These are phyloP conservation scores for Solanum sitiens DNA, from an alignment of 257 asterid genomes.

Conservation along the genomic window DNA sequence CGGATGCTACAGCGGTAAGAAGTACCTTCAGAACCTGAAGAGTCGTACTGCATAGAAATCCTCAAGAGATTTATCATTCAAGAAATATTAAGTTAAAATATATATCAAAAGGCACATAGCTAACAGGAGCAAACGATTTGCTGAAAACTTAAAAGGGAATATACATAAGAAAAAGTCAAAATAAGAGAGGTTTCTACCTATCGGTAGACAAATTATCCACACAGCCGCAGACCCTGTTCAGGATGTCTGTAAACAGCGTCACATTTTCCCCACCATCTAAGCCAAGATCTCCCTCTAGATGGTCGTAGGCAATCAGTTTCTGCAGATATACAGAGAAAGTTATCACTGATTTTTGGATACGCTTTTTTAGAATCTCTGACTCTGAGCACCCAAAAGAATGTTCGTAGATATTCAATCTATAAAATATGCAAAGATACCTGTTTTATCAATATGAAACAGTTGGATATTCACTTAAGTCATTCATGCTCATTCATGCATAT, in stretches of 20 bases:
- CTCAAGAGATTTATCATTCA: slow-evolving; percentile 3
- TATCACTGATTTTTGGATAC: not conserved
- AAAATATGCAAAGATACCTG: not conserved
- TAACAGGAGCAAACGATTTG: not conserved
- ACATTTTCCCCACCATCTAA: slow-evolving; percentile 77
- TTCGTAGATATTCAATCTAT: not conserved
- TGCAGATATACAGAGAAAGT: slow-evolving; percentile 14
- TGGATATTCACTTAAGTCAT: not conserved
- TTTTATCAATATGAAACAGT: not conserved
- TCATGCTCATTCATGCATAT: not conserved
- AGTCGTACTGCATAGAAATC: slow-evolving; percentile 66
- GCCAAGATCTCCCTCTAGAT: slow-evolving; percentile 98
- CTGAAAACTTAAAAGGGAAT: not conserved
- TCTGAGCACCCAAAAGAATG: not conserved
- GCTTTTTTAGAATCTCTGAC: not conserved
- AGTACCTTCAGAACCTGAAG: slow-evolving; percentile 98
- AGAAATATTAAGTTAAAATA: not conserved
- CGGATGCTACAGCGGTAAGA: slow-evolving; percentile 89
- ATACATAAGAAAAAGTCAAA: not conserved
- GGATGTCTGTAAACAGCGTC: slow-evolving; percentile 60
- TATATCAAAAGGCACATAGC: not conserved
- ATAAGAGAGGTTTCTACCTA: slow-evolving; percentile 36
- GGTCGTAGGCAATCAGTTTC: slow-evolving; percentile 97
- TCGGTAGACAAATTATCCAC: slow-evolving; percentile 97
- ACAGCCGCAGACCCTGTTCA: slow-evolving; percentile 74